phyloP scores from a whole-genome alignment of 2,329 filamentous ascomycete genomes.

The Paecilomyces niveus region DNA sequence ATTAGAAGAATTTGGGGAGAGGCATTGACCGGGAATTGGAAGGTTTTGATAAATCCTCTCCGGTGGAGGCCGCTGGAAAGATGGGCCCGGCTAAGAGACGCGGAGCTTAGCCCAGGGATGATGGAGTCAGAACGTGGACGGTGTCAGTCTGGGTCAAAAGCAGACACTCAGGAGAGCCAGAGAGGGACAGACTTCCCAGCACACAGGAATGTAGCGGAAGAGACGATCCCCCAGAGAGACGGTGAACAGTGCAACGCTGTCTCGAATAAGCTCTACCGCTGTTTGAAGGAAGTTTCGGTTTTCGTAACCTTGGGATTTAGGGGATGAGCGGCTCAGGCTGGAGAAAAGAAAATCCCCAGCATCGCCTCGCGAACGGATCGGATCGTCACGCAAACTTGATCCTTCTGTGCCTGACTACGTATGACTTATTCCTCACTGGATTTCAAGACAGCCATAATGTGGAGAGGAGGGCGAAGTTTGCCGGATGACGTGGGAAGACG shows the following conservation, averaged over 20 bases:
- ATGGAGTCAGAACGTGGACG: background rate
- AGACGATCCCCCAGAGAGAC: background rate
- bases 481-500: background rate
- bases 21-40: background rate
- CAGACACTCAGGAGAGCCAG: background rate
- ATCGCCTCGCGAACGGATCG: background rate
- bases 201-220: background rate
- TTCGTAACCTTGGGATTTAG: background rate
- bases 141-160: background rate
- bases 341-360: background rate
- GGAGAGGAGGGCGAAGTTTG: background rate
- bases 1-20: background rate
- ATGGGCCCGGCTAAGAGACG: background rate
- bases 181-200: background rate
- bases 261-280: background rate
- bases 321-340: background rate
- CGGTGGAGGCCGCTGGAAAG: background rate
- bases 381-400: background rate
- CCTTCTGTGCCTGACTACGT: background rate
- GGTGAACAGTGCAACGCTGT: background rate
- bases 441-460: background rate
- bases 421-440: background rate
- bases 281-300: background rate
- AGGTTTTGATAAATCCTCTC: background rate
- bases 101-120: background rate